Conservation (phyloP, 2,329 filamentous ascomycete genomes). For the Aspergillus sp. region DNA sequence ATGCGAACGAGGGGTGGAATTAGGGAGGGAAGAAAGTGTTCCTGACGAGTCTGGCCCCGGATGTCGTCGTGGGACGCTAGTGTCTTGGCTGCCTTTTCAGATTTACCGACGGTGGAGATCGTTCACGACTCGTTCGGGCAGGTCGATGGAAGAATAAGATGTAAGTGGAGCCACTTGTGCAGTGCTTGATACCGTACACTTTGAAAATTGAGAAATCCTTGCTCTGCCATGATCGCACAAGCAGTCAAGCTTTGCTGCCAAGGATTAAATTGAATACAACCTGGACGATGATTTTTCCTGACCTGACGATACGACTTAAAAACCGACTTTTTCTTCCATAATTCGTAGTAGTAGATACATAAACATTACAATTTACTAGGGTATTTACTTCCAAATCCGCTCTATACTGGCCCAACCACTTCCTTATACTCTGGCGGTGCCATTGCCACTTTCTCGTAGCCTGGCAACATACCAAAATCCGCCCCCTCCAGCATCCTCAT, state of each 20-base stretch:
- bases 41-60: neutral
- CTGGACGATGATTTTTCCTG: too few species aligned
- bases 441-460: neutral
- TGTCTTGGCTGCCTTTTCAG: neutral
- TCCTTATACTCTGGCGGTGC: neutral
- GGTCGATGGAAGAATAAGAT: neutral
- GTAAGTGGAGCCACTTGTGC: too few species aligned
- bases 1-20: neutral
- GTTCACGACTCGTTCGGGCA: neutral
- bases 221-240: too few species aligned
- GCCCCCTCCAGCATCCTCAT: neutral
- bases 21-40: too few species aligned
- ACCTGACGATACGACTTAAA: too few species aligned
- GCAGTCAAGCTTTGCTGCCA: too few species aligned
- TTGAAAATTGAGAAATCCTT: too few species aligned
- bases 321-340: too few species aligned
- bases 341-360: too few species aligned
- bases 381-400: too few species aligned
- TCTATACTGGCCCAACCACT: neutral
- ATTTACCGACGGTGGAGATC: neutral
- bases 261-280: too few species aligned
- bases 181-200: too few species aligned
- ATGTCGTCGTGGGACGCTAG: neutral
- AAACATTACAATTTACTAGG: neutral
- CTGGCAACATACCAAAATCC: neutral